Conservation (phyloP, 345 rosid species). For the Aquilaria malaccensis region DNA sequence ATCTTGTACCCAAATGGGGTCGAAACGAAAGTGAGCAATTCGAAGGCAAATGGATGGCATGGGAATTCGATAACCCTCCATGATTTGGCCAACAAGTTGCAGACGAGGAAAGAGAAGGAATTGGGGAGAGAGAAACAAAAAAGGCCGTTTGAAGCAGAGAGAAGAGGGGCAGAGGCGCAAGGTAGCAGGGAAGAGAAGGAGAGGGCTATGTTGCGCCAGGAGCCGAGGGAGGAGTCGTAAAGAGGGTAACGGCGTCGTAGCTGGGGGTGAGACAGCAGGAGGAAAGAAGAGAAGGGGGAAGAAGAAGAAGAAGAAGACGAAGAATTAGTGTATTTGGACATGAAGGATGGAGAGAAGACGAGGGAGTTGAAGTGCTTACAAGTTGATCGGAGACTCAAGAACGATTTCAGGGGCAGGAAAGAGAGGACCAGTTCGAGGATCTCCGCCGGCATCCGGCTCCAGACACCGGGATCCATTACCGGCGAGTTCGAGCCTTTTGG, state of each 20-base stretch:
- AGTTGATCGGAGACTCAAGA: conserved; percentile 54
- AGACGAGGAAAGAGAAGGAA: conserved; percentile 44
- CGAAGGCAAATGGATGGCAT: conserved; percentile 47
- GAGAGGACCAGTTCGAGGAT: conserved; percentile 55
- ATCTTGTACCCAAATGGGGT: conserved; percentile 46
- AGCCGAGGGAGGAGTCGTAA: conserved; percentile 42
- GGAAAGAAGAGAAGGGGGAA: conserved; percentile 54
- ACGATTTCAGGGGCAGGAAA: conserved; percentile 47
- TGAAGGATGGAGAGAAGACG: conserved; percentile 40
- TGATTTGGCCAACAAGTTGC: conserved; percentile 59
- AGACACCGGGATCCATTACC: conserved; percentile 68
- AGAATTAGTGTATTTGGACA: conserved; percentile 42
- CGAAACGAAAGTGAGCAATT: conserved; percentile 55
- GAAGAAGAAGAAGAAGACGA: conserved; percentile 50
- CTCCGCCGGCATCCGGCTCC: conserved; percentile 69
- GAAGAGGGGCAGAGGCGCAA: conserved; percentile 20
- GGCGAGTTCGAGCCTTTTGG: neutral
- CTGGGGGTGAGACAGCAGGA: conserved; percentile 77
- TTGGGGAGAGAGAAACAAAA: conserved; percentile 51
- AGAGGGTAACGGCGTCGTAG: conserved; percentile 38
- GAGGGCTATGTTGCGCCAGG: conserved; percentile 49
- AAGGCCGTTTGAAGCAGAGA: conserved; percentile 68
- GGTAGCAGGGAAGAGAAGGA: conserved; percentile 31
- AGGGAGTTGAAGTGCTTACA: conserved; percentile 62
- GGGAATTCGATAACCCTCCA: conserved; percentile 56